phyloP scores from a whole-genome alignment of 2,329 filamentous ascomycete species.

The Ilyonectria robusta region DNA sequence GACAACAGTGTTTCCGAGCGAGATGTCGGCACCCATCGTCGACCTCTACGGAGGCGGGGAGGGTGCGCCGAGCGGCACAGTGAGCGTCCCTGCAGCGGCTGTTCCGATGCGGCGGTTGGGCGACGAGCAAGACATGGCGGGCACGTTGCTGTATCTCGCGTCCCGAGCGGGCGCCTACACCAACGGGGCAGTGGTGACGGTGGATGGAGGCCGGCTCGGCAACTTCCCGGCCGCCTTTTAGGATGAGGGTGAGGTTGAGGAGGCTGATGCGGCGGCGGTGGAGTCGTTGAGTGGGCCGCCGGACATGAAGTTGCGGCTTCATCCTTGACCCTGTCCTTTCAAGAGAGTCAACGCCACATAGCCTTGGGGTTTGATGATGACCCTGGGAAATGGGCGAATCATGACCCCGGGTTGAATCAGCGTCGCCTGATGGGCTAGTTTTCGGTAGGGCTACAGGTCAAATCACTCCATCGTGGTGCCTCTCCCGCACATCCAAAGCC shows the following conservation, averaged over 20 bases:
- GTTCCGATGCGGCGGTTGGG: slow-evolving; percentile 74
- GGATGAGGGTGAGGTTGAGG: slow-evolving; percentile 9
- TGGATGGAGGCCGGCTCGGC: slow-evolving; percentile 74
- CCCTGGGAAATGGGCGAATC: slow-evolving; percentile 27
- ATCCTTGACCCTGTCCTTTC: not conserved
- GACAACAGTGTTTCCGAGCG: slow-evolving; percentile 68
- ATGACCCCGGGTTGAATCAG: slow-evolving; percentile 25
- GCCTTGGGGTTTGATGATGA: slow-evolving; percentile 23
- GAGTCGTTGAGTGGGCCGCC: slow-evolving; percentile 24
- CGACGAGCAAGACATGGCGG: slow-evolving; percentile 72
- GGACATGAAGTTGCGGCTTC: slow-evolving; percentile 27
- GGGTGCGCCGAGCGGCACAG: slow-evolving; percentile 43
- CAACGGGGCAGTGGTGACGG: slow-evolving; percentile 74
- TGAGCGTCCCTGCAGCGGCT: slow-evolving; percentile 54
- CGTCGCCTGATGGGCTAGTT: slow-evolving; percentile 31
- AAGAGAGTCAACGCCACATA: slow-evolving; percentile 9
- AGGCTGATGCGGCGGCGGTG: slow-evolving; percentile 10
- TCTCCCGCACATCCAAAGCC: slow-evolving; percentile 44
- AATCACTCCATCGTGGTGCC: slow-evolving; percentile 24
- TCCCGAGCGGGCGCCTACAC: slow-evolving; percentile 75
- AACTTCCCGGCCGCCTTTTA: slow-evolving; percentile 69
- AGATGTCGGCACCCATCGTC: slow-evolving; percentile 70
- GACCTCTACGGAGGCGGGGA: slow-evolving; percentile 54
- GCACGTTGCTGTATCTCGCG: slow-evolving; percentile 75
- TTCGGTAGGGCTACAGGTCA: slow-evolving; percentile 23